phyloP scores from a whole-genome alignment of 139 green algal species.

The Chlorella vulgaris region DNA sequence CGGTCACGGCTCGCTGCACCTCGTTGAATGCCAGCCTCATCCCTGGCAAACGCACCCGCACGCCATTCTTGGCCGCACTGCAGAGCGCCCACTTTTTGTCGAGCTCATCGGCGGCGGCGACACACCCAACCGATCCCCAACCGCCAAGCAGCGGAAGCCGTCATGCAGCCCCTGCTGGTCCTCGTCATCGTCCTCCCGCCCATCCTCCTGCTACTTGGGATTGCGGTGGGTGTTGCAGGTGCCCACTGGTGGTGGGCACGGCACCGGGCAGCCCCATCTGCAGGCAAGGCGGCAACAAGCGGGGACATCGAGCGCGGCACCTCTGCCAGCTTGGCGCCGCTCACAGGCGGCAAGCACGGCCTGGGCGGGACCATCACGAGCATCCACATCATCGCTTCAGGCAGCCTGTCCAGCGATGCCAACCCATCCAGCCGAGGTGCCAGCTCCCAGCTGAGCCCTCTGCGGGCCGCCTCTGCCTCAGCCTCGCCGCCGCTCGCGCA shows the following conservation, averaged over 20 bases:
- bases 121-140: neutral
- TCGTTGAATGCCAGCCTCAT: too few relatives aligned
- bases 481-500: neutral
- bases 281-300: neutral
- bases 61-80: too few relatives aligned
- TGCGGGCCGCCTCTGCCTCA: neutral
- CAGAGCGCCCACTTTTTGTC: too few relatives aligned
- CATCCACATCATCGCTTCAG: too few relatives aligned
- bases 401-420: too few relatives aligned
- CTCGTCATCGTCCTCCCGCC: constrained; percentile 8
- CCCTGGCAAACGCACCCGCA: too few relatives aligned
- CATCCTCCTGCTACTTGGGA: neutral
- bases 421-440: too few relatives aligned
- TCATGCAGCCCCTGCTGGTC: neutral
- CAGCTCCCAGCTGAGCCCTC: neutral
- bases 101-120: neutral
- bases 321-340: too few relatives aligned
- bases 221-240: neutral
- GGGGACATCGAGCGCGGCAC: neutral
- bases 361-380: too few relatives aligned
- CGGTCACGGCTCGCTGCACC: too few relatives aligned
- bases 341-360: neutral
- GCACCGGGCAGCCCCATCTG: neutral
- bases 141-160: neutral
- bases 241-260: constrained; percentile 1